Evolutionary conservation across 202 grass and related monocot species (phyloP).

Genomic region (Musa balbisiana): DNA sequence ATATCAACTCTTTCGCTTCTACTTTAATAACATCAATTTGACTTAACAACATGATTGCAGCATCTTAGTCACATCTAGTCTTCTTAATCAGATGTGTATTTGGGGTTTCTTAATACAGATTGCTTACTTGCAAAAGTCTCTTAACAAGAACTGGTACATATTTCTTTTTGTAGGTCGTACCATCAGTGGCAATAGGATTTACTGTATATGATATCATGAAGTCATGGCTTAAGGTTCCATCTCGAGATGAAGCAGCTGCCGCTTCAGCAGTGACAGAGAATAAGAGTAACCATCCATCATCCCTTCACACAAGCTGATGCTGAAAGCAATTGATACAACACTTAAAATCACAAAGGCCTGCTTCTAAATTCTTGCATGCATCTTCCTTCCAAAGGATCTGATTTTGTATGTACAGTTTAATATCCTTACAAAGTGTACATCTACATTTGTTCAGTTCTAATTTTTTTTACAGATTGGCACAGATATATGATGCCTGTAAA

Average conservation of each 20-base stretch:
- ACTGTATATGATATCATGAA: constrained; percentile 86
- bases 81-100: no score
- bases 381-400: not conserved
- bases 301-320: constrained; percentile 48
- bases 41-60: no score
- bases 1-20: no score
- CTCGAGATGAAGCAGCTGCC: constrained; percentile 46
- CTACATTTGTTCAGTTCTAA: not conserved
- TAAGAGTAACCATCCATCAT: constrained; percentile 37
- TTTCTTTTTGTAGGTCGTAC: constrained; percentile 51
- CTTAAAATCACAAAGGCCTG: not conserved
- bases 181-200: constrained; percentile 93
- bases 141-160: no score
- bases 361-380: not conserved
- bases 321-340: not conserved
- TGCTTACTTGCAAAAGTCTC: no score
- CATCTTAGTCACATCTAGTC: no score
- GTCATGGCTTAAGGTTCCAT: constrained; percentile 75
- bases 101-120: no score
- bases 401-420: not conserved
- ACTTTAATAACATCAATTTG: no score
- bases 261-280: constrained; percentile 49
- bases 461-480: not conserved
- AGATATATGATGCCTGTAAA: not conserved
- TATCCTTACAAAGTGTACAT: not conserved